phyloP scores from a whole-genome alignment of 352 stramenopile species.

The Globisporangium cederbergense region DNA sequence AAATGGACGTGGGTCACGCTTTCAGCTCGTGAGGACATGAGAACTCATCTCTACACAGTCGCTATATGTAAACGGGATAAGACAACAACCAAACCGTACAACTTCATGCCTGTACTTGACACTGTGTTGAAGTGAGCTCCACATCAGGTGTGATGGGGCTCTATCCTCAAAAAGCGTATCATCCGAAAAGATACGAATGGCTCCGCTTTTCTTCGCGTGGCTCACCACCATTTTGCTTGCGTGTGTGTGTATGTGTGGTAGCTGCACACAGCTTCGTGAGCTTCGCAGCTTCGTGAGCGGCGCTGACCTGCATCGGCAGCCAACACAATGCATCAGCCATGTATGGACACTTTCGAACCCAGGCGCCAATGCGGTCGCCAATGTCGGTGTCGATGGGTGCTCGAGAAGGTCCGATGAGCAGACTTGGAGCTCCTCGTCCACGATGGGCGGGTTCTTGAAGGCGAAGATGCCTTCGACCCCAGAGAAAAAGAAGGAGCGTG shows the following conservation, averaged over 20 bases:
- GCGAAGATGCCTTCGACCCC: neutral
- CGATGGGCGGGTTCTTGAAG: neutral
- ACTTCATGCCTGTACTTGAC: too few relatives aligned
- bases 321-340: too few relatives aligned
- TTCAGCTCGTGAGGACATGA: neutral
- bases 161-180: neutral
- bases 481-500: neutral
- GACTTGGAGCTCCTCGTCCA: neutral
- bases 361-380: too few relatives aligned
- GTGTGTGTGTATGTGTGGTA: too few relatives aligned
- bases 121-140: neutral
- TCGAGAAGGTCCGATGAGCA: neutral
- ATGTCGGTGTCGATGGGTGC: neutral
- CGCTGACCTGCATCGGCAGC: too few relatives aligned
- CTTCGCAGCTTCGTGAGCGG: too few relatives aligned
- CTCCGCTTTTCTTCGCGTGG: neutral
- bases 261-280: too few relatives aligned
- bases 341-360: too few relatives aligned
- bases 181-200: neutral
- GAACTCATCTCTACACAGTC: neutral
- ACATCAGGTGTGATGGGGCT: neutral
- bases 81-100: too few relatives aligned
- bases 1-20: constrained; percentile 1
- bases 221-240: too few relatives aligned
- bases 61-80: neutral